Evolutionary conservation across 768 basidiomycete species (phyloP).

Genomic region (Amylocystis lapponica): DNA sequence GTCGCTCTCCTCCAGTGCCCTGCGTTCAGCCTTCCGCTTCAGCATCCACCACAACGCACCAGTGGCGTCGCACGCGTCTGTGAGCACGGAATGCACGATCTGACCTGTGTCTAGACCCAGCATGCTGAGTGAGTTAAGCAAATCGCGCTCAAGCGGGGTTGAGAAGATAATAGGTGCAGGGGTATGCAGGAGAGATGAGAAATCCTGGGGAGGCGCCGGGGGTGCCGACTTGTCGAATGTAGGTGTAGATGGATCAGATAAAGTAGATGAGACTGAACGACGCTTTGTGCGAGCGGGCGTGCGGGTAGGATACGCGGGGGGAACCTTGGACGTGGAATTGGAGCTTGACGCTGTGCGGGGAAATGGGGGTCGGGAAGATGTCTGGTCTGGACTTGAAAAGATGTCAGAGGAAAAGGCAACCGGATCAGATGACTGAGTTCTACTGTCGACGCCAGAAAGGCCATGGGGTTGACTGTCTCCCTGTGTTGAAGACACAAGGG

Average conservation of each 20-base stretch:
- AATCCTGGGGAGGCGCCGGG: constrained; percentile 44
- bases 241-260: constrained; percentile 57
- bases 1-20: constrained; percentile 35
- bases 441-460: neutral
- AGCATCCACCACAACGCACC: constrained; percentile 98
- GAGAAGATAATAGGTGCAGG: constrained; percentile 84
- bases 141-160: constrained; percentile 70
- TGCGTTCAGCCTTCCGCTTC: constrained; percentile 71
- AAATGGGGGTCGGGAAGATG: constrained; percentile 23
- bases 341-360: constrained; percentile 17
- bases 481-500: no score
- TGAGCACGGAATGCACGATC: constrained; percentile 88
- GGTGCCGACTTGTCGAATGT: constrained; percentile 38
- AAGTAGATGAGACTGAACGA: constrained; percentile 85
- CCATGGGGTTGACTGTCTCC: no score
- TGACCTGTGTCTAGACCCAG: constrained; percentile 93
- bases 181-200: constrained; percentile 54
- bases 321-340: constrained; percentile 23
- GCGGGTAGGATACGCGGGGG: constrained; percentile 64
- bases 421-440: neutral
- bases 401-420: no score
- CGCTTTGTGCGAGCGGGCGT: constrained; percentile 95
- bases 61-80: constrained; percentile 87
- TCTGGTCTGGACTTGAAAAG: constrained; percentile 11
- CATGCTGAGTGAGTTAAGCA: constrained; percentile 66